Percentiles rank a stretch among this genome's conserved stretches.
These are phyloP conservation scores for Adansonia digitata DNA, from an alignment of 345 rosid genomes.

Conservation along the genomic window DNA sequence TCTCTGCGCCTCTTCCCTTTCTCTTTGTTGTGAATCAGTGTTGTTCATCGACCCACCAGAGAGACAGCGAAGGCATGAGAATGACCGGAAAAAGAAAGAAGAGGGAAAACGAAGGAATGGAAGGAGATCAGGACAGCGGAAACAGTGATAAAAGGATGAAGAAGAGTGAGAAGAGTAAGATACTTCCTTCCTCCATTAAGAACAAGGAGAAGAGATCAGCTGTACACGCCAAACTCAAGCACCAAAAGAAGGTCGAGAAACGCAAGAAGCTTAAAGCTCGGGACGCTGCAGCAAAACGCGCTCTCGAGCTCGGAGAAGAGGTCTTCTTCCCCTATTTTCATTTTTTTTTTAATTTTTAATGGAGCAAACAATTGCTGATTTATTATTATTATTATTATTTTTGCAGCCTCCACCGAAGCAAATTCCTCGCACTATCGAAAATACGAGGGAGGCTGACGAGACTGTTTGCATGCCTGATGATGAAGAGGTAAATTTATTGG, in stretches of 20 bases:
- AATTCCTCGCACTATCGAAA: conserved; percentile 83
- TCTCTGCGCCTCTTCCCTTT: background rate
- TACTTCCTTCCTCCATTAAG: conserved; percentile 84
- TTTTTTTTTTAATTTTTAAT: background rate
- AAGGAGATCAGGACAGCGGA: conserved; percentile 14
- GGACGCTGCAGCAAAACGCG: conserved; percentile 68
- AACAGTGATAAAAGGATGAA: conserved; percentile 12
- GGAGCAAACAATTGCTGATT: background rate
- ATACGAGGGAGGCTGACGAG: conserved; percentile 83
- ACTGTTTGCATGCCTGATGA: conserved; percentile 90
- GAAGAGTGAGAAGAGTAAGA: conserved; percentile 44
- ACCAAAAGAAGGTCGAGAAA: conserved; percentile 78
- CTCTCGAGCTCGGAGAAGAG: conserved; percentile 95
- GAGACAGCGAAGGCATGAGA: background rate
- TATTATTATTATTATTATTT: background rate
- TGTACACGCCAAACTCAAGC: conserved; percentile 74
- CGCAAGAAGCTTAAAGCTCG: conserved; percentile 78
- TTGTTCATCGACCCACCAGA: background rate
- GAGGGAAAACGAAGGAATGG: conserved; percentile 28
- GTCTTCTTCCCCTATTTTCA: conserved; percentile 20
- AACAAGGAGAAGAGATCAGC: conserved; percentile 89
- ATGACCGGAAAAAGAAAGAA: conserved; percentile 41
- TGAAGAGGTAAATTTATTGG: conserved; percentile 57
- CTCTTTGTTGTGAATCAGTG: no score
- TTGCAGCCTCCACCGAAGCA: conserved; percentile 66